Evolutionary conservation across 106 monocot species (phyloP).

Genomic region (Dactylorhiza incarnata): DNA sequence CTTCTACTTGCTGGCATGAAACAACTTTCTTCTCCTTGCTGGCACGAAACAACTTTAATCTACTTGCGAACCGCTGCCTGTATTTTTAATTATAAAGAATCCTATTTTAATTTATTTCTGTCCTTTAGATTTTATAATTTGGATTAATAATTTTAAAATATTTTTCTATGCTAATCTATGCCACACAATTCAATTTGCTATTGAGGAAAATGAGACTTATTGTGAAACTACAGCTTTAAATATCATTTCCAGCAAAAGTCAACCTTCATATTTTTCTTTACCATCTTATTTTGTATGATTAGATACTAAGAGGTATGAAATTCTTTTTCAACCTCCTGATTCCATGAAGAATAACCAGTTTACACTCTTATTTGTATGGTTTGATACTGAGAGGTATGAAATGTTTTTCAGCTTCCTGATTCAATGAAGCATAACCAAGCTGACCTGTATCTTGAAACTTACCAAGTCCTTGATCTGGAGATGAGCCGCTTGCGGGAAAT

Average conservation of each 20-base stretch:
- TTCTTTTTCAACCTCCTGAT: constrained; percentile 63
- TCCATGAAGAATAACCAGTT: constrained; percentile 90
- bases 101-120: background rate
- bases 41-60: background rate
- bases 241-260: background rate
- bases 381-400: constrained; percentile 1
- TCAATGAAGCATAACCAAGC: constrained; percentile 98
- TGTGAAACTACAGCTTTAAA: background rate
- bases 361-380: background rate
- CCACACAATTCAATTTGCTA: background rate
- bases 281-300: background rate
- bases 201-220: background rate
- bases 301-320: background rate
- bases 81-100: background rate
- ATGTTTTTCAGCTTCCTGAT: constrained; percentile 72
- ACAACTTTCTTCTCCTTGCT: background rate
- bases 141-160: background rate
- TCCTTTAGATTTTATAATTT: background rate
- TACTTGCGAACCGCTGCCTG: background rate
- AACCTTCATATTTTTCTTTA: background rate
- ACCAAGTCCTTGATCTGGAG: constrained; percentile 98
- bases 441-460: constrained; percentile 89
- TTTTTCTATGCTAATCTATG: background rate
- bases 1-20: background rate
- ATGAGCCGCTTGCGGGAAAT: constrained; percentile 97